Base-by-base conservation (phyloP, 176 grass and related monocot genomes). In the Carex cristatella region DNA sequence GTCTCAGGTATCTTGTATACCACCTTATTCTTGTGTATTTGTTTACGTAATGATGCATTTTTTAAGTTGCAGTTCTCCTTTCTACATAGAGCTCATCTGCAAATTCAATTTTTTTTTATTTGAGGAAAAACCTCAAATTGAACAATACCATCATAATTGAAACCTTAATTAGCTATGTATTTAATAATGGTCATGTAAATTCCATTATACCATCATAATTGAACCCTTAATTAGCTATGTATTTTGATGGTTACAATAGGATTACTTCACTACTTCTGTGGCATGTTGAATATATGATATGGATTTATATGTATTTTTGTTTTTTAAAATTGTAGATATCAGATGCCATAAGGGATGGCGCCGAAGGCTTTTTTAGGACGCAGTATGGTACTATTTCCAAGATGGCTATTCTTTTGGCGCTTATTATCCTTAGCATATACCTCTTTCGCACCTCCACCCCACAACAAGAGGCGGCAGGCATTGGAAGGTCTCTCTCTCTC, bases 341-440 rank as follows among this genome's bases (percentile, higher is more conserved):
- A 81, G 96, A 99, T 84, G 96, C 96, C 85, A 99, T 95, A 88
- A 86, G 96, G 77, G 96, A 99, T 89, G 96, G 96, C 2, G 96
- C 96, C 79, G 91, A 99, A 99, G 96, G 96, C 57, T 99, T 99
- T 81, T 99, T 95, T 76, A 95, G 87, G 88, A 99, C 96, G 59
- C 96, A 99, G 19, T 99, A 99, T 89, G 93, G 96, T 65, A 92
- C 93, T 30, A 99, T 99, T 83, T 99, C 96, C 83, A 99, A 94
- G 87, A 99, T 99, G 96, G 91, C 96, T 53, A 61, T 88, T 84
- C 81, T 99, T 86, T 75, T 99, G 77, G 96, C 96, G 58, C 82
- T 99, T 91, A 85, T 92, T 83, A 99, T 99, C 79, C 96, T 99
- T 84, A 46, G 81, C 88, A 99, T 99, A 88, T 99, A 99, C 93